phyloP scores from a whole-genome alignment of 2,329 filamentous ascomycete genomes.

The Alternaria brassicicola region DNA sequence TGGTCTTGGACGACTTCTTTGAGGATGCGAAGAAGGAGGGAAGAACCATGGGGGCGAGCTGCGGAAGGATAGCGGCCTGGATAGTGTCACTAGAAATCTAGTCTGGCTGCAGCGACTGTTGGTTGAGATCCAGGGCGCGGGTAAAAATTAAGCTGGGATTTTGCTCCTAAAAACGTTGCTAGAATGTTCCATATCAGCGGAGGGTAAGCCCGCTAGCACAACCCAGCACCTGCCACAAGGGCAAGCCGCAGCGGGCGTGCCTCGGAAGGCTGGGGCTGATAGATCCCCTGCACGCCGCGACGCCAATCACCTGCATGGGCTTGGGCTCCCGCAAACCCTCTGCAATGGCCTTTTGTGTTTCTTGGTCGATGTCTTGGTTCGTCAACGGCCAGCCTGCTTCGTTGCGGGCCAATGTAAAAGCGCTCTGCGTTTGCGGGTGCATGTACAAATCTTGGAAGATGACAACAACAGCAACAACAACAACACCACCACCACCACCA shows the following conservation, averaged over 20 bases:
- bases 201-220: conserved; percentile 25
- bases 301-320: conserved; percentile 18
- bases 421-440: conserved; percentile 15
- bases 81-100: conserved; percentile 42
- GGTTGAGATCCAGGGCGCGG: conserved; percentile 36
- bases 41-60: conserved; percentile 45
- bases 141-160: conserved; percentile 33
- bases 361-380: conserved; percentile 22
- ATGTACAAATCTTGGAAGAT: background rate
- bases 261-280: conserved; percentile 31
- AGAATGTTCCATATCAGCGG: conserved; percentile 41
- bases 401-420: conserved; percentile 28
- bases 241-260: conserved; percentile 30
- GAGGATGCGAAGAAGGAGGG: conserved; percentile 47
- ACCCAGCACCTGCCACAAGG: conserved; percentile 21
- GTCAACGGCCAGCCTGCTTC: conserved; percentile 23
- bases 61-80: conserved; percentile 24
- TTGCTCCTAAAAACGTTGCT: conserved; percentile 33
- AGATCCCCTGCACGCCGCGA: background rate
- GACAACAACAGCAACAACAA: background rate
- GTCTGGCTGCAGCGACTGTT: conserved; percentile 36
- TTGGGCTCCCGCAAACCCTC: background rate
- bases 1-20: conserved; percentile 43
- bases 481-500: no score
- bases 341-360: background rate